Percentiles rank a stretch among this genome's conserved stretches.
Evolutionary conservation across 208 protist genomes (phyloP).

Genomic region (Acanthamoeba royreba): DNA sequence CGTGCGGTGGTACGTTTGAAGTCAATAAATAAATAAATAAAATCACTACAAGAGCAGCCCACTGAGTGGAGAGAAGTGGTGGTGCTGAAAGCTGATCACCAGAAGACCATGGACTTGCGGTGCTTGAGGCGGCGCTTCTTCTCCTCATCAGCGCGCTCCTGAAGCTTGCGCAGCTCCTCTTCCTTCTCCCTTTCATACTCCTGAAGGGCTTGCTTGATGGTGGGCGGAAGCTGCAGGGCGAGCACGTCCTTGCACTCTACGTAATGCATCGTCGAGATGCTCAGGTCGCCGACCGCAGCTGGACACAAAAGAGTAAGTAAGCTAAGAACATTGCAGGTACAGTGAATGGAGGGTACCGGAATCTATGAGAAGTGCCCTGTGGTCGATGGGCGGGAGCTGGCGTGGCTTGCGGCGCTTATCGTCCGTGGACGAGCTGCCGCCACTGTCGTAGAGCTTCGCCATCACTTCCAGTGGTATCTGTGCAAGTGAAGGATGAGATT

Average conservation of each 20-base stretch:
- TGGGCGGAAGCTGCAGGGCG: not conserved
- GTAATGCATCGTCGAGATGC: slow-evolving; percentile 34
- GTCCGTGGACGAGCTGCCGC: not conserved
- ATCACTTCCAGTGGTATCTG: not conserved
- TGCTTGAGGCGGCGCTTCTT: not conserved
- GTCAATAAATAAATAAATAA: no score
- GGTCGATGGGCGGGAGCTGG: not conserved
- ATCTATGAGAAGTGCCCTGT: not conserved
- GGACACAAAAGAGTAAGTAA: not conserved
- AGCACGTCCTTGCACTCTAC: slow-evolving; percentile 33
- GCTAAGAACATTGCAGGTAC: not conserved
- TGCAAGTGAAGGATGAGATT: no score
- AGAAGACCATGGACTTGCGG: slow-evolving; percentile 32
- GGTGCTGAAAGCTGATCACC: not conserved
- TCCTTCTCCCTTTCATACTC: not conserved
- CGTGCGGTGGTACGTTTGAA: no score
- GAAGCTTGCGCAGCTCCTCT: not conserved
- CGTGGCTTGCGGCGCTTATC: not conserved
- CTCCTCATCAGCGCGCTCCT: slow-evolving; percentile 7
- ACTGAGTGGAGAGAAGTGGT: no score
- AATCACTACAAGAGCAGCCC: no score
- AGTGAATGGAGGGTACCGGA: not conserved
- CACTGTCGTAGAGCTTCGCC: not conserved
- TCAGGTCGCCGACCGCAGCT: not conserved
- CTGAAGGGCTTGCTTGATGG: slow-evolving; percentile 41